Evolutionary conservation across 441 rosid species (phyloP).

Genomic region (Bocquillonia castaneifolia): DNA sequence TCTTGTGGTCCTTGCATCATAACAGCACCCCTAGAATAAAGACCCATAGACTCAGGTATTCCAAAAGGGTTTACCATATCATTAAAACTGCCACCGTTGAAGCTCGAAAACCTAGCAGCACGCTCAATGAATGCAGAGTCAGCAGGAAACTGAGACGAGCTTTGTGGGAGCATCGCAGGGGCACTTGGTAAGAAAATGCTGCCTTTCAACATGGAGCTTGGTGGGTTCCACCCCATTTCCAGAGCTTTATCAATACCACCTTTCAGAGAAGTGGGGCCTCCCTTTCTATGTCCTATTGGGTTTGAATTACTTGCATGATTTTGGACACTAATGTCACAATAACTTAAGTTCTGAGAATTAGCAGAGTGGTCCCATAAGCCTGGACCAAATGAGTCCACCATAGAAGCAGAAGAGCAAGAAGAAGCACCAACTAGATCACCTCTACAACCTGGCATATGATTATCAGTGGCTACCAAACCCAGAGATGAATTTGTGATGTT

Average conservation of each 20-base stretch:
- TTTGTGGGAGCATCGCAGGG: conserved; percentile 53
- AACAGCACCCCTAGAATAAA: conserved; percentile 48
- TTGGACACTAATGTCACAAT: conserved; percentile 50
- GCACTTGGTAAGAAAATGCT: conserved; percentile 52
- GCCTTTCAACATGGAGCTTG: conserved; percentile 54
- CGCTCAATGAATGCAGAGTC: conserved; percentile 91
- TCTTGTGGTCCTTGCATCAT: conserved; percentile 52
- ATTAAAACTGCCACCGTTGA: conserved; percentile 67
- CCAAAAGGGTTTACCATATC: conserved; percentile 65
- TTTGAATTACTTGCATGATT: conserved; percentile 42
- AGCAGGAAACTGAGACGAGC: conserved; percentile 80
- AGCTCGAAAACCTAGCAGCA: conserved; percentile 87
- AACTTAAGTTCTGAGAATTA: conserved; percentile 52
- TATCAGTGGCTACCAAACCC: conserved; percentile 49
- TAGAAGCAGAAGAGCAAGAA: conserved; percentile 64
- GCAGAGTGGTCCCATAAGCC: conserved; percentile 65
- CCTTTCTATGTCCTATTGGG: conserved; percentile 36
- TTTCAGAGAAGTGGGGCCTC: conserved; percentile 37
- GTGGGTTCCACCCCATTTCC: conserved; percentile 69
- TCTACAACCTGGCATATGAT: conserved; percentile 39
- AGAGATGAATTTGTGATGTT: conserved; percentile 45
- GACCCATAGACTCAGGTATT: conserved; percentile 50
- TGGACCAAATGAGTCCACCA: conserved; percentile 62
- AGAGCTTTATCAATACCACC: conserved; percentile 45
- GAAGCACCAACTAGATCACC: conserved; percentile 42